Evolutionary conservation across 1,139 yeast species (phyloP), one percentile per base, ranked within the genome.

Genomic region (Geotrichum klebahnii): DNA sequence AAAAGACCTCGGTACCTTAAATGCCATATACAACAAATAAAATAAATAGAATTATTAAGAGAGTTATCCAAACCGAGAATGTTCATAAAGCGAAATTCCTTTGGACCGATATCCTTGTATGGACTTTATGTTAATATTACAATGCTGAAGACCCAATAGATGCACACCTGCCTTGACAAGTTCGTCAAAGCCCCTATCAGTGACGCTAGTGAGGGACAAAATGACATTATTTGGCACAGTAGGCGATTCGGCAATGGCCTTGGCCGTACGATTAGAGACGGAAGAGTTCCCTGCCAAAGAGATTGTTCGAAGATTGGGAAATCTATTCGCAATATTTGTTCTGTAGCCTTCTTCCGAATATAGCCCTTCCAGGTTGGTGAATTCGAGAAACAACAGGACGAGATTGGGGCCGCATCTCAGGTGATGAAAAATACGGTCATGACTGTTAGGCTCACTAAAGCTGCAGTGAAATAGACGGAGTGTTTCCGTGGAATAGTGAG

Each of bases 221-320:
- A 48, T 43, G 3, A 48, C 51, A 20, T 43, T 43, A 9, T 12
- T 34, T 3, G 48, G 48, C 2, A 43, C 23, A 10, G 31, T 37
- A 12, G 44, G 36, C 3, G 47, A 41, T 19, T 17, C 10, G 6
- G 48, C 40, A 48, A 48, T 48, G 5, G 44, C 51, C 19, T 38
- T 31, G 9, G 48, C 51, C n/a, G 51, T 48, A 5, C n/a, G 38
- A 31, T 48, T 28, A 8, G 43, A 36, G 10, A 48, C 51, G 19
- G 37, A 26, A 5, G 5, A 10, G 23, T 46, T 37, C 5, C 51
- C 51, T 2, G 39, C 45, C 2, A 48, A 33, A 3, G 51, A 48
- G 9, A 48, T 12, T 2, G 51, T 48, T n/a, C 44, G 26, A 10
- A 48, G 36, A 14, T 33, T 37, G 8, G 51, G 51, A 17, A 43